Base-by-base conservation (phyloP, 2,329 filamentous ascomycete species). In the Neofusicoccum umdonicola region DNA sequence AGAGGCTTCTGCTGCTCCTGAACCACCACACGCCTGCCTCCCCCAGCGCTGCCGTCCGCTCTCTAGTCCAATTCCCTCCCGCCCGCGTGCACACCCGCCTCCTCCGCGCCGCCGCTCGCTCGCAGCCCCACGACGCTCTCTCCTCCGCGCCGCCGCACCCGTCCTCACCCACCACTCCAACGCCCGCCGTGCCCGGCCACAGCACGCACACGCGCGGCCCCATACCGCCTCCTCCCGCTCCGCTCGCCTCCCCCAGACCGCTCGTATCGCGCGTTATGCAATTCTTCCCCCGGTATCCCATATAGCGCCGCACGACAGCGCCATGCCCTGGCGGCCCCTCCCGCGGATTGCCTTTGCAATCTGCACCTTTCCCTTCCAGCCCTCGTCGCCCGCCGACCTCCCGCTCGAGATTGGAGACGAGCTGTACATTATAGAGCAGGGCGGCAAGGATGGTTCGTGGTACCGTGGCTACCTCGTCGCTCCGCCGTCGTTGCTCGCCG, bases 321-420 rank as follows among this genome's bases (percentile, higher is more conserved):
- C 72, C 71, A 78, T 78, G 76, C 71, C 76, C 70, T 99, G 95
- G 95, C 89, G 91, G 86, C 94, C 95, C 74, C 87, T 99, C 78
- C 92, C 93, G 79, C 91, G 92, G 74, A 97, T 99, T 83, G 95
- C 93, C 76, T 99, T 98, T 83, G 96, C 94, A 72, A 91, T 99
- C 79, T 95, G 94, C 83, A 93, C 90, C 70, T 96, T 93, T 78
- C 95, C 95, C 42, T 99, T 99, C 81, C 85, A 90, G 71, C 91
- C 95, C 66, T 89, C 91, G 66, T 89, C 89, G 69, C 88, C 93
- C 62, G 91, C 93, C 76, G 95, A 99, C 79, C 88, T 99, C 19
- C 95, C 96, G 9, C 89, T 99, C 76, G 93, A 99, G 79, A 92
- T 99, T 68, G 95, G 95, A 77, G 95, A 99, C 85, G 95, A 99